Percentiles rank a stretch among this genome's conserved stretches.
phyloP scores from a whole-genome alignment of 495 filamentous ascomycete species.

The Hypoxylon trugodes region DNA sequence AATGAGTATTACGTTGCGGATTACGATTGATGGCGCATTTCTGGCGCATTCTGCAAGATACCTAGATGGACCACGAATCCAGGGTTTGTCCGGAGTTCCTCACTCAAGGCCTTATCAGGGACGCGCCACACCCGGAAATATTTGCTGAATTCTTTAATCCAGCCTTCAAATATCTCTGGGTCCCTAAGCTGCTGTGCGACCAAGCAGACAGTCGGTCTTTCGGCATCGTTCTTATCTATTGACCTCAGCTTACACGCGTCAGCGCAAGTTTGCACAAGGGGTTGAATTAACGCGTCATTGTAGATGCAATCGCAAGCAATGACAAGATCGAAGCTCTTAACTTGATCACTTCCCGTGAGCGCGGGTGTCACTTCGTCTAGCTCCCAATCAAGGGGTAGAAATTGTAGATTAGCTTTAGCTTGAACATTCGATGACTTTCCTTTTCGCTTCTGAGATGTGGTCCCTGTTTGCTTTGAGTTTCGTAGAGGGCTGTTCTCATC shows the following conservation, averaged over 20 bases:
- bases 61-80: slow-evolving; percentile 76
- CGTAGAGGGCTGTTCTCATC: slow-evolving; percentile 59
- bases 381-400: slow-evolving; percentile 76
- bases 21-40: slow-evolving; percentile 22
- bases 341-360: slow-evolving; percentile 42
- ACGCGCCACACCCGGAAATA: slow-evolving; percentile 80
- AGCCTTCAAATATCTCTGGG: slow-evolving; percentile 83
- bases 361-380: slow-evolving; percentile 54
- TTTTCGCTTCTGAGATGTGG: slow-evolving; percentile 32
- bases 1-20: slow-evolving; percentile 15
- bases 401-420: slow-evolving; percentile 49
- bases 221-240: slow-evolving; percentile 9
- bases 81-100: slow-evolving; percentile 63
- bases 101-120: slow-evolving; percentile 62
- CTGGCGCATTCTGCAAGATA: slow-evolving; percentile 52
- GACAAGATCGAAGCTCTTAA: slow-evolving; percentile 65
- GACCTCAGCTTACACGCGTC: slow-evolving; percentile 72
- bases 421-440: slow-evolving; percentile 20
- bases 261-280: slow-evolving; percentile 85
- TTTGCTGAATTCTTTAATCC: slow-evolving; percentile 71
- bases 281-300: slow-evolving; percentile 82
- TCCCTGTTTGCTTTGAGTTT: slow-evolving; percentile 1
- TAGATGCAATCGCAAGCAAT: slow-evolving; percentile 91
- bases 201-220: slow-evolving; percentile 61
- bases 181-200: slow-evolving; percentile 88